Conservation (phyloP, 208 protist genomes). For the Leishmania martiniquensis region DNA sequence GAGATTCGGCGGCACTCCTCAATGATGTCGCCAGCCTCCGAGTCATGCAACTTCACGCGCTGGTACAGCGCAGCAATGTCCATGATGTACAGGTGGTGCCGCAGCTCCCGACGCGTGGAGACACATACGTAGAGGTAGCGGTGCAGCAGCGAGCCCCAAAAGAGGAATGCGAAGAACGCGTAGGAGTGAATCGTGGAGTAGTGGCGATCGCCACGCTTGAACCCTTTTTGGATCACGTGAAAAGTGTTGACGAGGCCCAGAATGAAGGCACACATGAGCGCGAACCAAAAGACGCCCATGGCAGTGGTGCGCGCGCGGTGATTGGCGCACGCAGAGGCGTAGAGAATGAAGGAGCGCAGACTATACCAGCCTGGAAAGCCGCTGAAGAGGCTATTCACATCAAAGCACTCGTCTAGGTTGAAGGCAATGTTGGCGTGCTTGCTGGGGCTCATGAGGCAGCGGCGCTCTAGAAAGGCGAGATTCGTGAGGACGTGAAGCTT, state of each 20-base stretch:
- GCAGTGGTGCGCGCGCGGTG: conserved; percentile 53
- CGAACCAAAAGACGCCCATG: conserved; percentile 68
- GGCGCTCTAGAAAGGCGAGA: conserved; percentile 65
- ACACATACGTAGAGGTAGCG: conserved; percentile 65
- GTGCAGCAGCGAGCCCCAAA: conserved; percentile 56
- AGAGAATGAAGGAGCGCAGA: conserved; percentile 73
- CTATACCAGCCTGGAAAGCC: conserved; percentile 82
- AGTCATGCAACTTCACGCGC: conserved; percentile 33
- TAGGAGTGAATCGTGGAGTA: conserved; percentile 70
- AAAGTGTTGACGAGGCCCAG: conserved; percentile 47
- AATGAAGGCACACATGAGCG: conserved; percentile 42
- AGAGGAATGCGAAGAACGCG: conserved; percentile 50
- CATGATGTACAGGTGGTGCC: conserved; percentile 71
- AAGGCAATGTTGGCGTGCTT: conserved; percentile 47
- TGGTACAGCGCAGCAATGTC: conserved; percentile 73
- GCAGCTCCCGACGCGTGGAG: conserved; percentile 37
- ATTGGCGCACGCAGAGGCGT: conserved; percentile 71
- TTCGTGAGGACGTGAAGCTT: conserved; percentile 74
- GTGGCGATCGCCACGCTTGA: conserved; percentile 24
- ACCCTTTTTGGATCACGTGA: conserved; percentile 35
- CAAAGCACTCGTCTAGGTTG: conserved; percentile 57
- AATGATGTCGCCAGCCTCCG: conserved; percentile 52
- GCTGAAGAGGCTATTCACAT: conserved; percentile 52
- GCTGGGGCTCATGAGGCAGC: conserved; percentile 70
- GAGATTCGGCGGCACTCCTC: conserved; percentile 44